Percentiles rank a stretch among this genome's conserved stretches.
Conservation (phyloP, 1,284 basidiomycete species). For the Irpex sp. region DNA sequence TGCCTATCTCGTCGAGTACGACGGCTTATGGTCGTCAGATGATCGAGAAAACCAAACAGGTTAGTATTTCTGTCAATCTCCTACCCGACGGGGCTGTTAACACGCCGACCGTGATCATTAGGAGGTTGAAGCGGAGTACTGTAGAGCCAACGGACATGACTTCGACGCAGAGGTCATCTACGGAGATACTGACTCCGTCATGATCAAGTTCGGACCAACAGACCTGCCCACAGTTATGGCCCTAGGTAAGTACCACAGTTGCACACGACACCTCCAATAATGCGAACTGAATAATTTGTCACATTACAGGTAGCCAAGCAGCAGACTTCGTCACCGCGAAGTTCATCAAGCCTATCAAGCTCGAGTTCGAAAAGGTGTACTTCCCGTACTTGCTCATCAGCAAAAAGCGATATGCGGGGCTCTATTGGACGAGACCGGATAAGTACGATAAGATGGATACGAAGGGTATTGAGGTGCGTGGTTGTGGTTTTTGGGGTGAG, state of each 20-base stretch:
- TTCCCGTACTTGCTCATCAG: conserved; percentile 95
- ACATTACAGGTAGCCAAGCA: conserved; percentile 77
- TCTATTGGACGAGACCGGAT: conserved; percentile 65
- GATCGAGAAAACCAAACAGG: conserved; percentile 94
- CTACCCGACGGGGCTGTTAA: background rate
- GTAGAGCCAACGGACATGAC: conserved; percentile 77
- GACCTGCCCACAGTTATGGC: conserved; percentile 86
- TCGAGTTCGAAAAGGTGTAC: conserved; percentile 98
- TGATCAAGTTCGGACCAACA: conserved; percentile 90
- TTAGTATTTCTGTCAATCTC: conserved; percentile 25
- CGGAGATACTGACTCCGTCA: conserved; percentile 97
- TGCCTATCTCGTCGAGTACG: conserved; percentile 89
- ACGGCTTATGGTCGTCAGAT: conserved; percentile 95
- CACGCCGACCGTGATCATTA: conserved; percentile 22
- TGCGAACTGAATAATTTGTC: background rate
- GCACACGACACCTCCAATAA: background rate
- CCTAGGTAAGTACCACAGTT: conserved; percentile 54
- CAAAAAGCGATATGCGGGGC: conserved; percentile 95
- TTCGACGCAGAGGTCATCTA: conserved; percentile 93
- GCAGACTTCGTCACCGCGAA: conserved; percentile 85
- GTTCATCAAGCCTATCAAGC: conserved; percentile 93
- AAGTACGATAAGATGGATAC: conserved; percentile 99
- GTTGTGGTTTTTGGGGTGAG: background rate
- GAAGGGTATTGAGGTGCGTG: conserved; percentile 90
- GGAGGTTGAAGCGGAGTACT: conserved; percentile 90